Conservation (phyloP, 1,139 yeast species). For the Magnusiomyces sp. region DNA sequence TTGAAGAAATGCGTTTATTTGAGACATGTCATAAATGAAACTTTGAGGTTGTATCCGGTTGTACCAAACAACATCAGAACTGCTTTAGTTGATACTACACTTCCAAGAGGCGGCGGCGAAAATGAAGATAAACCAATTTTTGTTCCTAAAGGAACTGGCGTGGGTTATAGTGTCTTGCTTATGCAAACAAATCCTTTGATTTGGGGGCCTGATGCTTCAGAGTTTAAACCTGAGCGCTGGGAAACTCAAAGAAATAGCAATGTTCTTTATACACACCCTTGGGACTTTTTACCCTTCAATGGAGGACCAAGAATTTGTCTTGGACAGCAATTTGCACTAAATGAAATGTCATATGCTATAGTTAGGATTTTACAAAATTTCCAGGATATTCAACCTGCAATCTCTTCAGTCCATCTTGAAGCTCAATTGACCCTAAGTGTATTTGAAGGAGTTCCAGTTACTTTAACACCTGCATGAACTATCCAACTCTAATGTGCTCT, state of each 20-base stretch:
- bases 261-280: slow-evolving; percentile 19
- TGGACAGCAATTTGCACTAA: slow-evolving; percentile 53
- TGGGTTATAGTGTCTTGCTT: slow-evolving; percentile 38
- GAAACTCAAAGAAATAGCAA: slow-evolving; percentile 15
- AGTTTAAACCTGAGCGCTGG: slow-evolving; percentile 50
- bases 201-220: slow-evolving; percentile 44
- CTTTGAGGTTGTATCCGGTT: slow-evolving; percentile 23
- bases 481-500: background rate
- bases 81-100: slow-evolving; percentile 31
- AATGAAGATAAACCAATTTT: slow-evolving; percentile 38
- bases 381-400: slow-evolving; percentile 12
- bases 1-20: slow-evolving; percentile 34
- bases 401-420: background rate
- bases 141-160: slow-evolving; percentile 41
- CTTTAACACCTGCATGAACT: background rate
- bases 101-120: slow-evolving; percentile 45
- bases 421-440: too few relatives aligned
- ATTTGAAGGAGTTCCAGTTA: too few relatives aligned
- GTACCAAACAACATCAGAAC: slow-evolving; percentile 25
- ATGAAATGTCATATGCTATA: slow-evolving; percentile 44
- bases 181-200: slow-evolving; percentile 39
- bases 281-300: slow-evolving; percentile 39
- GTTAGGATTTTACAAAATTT: slow-evolving; percentile 38
- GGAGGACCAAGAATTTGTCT: slow-evolving; percentile 55
- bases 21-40: slow-evolving; percentile 22